Evolutionary conservation across 73 alveolate genomes (phyloP).

Genomic region (Uronychia setigera): DNA sequence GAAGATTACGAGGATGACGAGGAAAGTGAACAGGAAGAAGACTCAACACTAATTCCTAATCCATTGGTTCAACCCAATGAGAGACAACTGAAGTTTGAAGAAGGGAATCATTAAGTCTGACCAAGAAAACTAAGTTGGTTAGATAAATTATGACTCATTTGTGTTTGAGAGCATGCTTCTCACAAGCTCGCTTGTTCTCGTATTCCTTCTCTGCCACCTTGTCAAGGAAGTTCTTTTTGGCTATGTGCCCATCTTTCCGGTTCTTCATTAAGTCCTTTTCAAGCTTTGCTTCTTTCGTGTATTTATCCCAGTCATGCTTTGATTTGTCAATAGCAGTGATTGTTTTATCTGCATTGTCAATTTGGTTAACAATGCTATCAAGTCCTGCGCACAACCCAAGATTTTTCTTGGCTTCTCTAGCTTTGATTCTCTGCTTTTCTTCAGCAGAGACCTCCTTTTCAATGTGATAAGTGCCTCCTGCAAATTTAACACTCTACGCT

Average conservation of each 20-base stretch:
- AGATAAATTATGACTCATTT: too few relatives aligned
- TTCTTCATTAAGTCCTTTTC: slow-evolving; percentile 36
- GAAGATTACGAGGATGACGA: too few relatives aligned
- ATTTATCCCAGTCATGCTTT: slow-evolving; percentile 39
- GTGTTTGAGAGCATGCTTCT: too few relatives aligned
- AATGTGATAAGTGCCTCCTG: slow-evolving; percentile 26
- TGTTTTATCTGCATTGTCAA: slow-evolving; percentile 24
- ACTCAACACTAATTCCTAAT: too few relatives aligned
- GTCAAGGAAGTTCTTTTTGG: slow-evolving; percentile 42
- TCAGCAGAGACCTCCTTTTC: slow-evolving; percentile 27
- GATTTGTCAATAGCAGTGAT: slow-evolving; percentile 35
- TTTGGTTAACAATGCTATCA: slow-evolving; percentile 35
- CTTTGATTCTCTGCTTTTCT: slow-evolving; percentile 11
- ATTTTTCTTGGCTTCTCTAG: neutral
- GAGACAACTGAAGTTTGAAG: too few relatives aligned
- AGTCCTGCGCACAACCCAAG: slow-evolving; percentile 43
- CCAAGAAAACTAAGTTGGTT: too few relatives aligned
- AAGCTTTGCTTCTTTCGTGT: slow-evolving; percentile 36
- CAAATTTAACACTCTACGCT: slow-evolving; percentile 30
- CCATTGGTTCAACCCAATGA: too few relatives aligned
- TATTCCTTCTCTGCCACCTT: slow-evolving; percentile 47
- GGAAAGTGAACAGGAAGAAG: too few relatives aligned
- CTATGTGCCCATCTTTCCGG: slow-evolving; percentile 49
- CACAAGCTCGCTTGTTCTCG: slow-evolving; percentile 30
- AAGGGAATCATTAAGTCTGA: too few relatives aligned